Base-by-base conservation (phyloP, 2,329 filamentous ascomycete genomes). In the Akanthomyces uredinophilus region DNA sequence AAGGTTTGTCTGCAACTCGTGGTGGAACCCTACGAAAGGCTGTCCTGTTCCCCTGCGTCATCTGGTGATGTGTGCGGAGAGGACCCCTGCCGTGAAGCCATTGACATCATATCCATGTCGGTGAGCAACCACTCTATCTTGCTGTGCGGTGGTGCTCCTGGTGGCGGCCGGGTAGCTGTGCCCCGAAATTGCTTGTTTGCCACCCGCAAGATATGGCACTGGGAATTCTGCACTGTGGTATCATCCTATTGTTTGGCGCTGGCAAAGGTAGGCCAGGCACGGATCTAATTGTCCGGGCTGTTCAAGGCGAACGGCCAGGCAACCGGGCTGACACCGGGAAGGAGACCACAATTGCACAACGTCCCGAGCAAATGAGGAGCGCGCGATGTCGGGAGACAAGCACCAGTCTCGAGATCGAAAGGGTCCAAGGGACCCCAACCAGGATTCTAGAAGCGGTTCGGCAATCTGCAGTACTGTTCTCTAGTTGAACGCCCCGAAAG, bases 31-130 rank as follows among this genome's bases (percentile, higher is more conserved):
- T n/a, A 20, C 20, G 20, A 20, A 57, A 49, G 41, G 7, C 43
- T 24, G 11, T 1, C 7, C 35, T 43, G 16, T 18, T 43, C 41
- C 22, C 24, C 22, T 43, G 35, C 56, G 56, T 59, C 49, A 49
- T 41, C n/a, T n/a, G n/a, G 16, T 35, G n/a, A 10, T 10, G 24
- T 11, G 14, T 37, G 58, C 41, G 57, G 57, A 52, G 49, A 29
- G 5, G 39, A 53, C 24, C 41, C 49, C 20, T 43, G 24, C 32
- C 16, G 10, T 27, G 37, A 51, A 52, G 58, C 58, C 58, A n/a
- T 60, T 60, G 58, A 60, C 58, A 60, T 60, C 58, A 60, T 60
- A 16, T 22, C 24, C 41, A 46, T n/a, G 27, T 58, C 47, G 8
- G 32, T 27, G 27, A 53, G 35, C 35, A 32, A 22, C 7, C 16